Base-by-base conservation (phyloP, 2,329 filamentous ascomycete genomes). In the Sporothrix schenckii region DNA sequence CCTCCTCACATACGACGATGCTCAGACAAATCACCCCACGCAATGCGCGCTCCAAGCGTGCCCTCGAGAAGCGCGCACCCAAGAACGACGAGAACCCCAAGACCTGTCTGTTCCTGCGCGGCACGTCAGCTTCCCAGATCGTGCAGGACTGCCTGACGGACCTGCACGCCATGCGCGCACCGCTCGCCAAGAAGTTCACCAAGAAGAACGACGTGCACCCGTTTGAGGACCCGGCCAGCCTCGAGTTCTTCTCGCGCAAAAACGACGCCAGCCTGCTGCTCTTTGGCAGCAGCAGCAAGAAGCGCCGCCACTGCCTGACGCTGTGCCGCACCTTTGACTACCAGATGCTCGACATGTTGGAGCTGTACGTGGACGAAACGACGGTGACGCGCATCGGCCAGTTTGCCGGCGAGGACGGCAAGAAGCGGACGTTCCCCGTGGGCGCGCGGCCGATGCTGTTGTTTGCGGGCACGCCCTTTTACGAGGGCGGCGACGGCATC, bases 281-380 rank as follows among this genome's bases (percentile, higher is more conserved):
- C 74, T 97, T 97, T 76, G 94, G 90, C 68, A 90, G 88, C 79
- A 91, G 90, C 80, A 92, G 87, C 80, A 99, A 98, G 86, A 99
- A 98, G 86, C 87, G 95, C n/a, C 94, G 94, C 5, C 93, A 99
- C 81, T 90, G 90, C 73, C 80, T 99, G 76, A 97, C 93, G 0
- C 81, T 98, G 60, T 85, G 91, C 53, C 89, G 95, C 73, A 92
- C 91, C 56, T 98, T 97, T 79, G 87, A 90, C 76, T 88, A 92
- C 83, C 94, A 95, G 81, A 85, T 97, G 19, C 86, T 98, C 74
- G 96, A 99, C 80, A 97, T 99, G 93, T 84, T 97, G 69, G 95
- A 99, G 85, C 82, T 98, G 76, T 85, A 92, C 78, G 87, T 99
- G 71, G 89, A 97, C 76, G 85, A 89, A 2, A 87, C 91, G 34